Base-by-base conservation (phyloP, 2,329 filamentous ascomycete species). In the Trichoderma endophyticum region DNA sequence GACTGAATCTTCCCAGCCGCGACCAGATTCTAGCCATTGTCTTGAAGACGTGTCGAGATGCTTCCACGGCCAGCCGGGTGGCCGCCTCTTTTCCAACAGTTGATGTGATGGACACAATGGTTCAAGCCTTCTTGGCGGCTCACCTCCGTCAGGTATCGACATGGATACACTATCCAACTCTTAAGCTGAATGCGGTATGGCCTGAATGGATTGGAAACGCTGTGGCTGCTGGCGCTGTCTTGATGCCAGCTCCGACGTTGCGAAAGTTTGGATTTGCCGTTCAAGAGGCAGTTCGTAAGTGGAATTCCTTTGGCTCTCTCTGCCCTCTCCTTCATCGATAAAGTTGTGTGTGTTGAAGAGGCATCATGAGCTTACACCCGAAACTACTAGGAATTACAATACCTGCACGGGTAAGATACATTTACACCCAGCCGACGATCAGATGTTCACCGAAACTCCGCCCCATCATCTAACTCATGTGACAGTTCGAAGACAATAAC, bases 1-100 rank as follows among this genome's bases (percentile, higher is more conserved):
- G 80, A 59, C 75, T 88, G 21, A 83, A 85, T 32, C 77, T 81
- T 28, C 80, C 84, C 6, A 84, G 82, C 24, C 86, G 90, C 4
- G 91, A 93, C 78, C 86, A 85, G 61, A 85, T 92, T 1, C 82
- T 93, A 70, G 89, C 87, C 12, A 85, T 92, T 72, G 87, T 93
- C 1, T 81, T 93, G 43, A 84, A 85, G 64, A 89, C 86, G 4
- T 90, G 87, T 75, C 86, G 86, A 61, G 83, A 82, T 51, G 83
- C 83, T 74, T 81, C 81, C 76, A 86, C 79, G 81, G 86, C 80
- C 80, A 85, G 77, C 72, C 86, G 83, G 64, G 87, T 89, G 24
- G 88, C 86, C 21, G 86, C 84, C 1, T 90, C 89, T 0, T 92
- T 92, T 74, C 89, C 89, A 0, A 89, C 88, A 1, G 84, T 88